A percentile compares a stretch with the other conserved stretches of the same genome.
Evolutionary conservation across 257 asterid genomes (phyloP).

Genomic region (Nemophila menziesii): DNA sequence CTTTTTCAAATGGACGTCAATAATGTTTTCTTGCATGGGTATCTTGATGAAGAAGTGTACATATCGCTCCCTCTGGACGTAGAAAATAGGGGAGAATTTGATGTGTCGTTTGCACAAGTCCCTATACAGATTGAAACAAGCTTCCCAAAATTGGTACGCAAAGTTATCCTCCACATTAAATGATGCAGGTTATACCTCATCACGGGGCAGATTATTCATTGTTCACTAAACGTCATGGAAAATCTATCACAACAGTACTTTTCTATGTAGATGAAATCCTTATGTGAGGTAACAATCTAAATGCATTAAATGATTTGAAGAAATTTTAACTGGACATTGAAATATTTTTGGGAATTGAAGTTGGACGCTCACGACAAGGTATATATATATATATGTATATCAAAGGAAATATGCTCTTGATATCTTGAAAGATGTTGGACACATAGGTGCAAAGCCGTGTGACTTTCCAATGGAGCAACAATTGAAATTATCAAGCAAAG

Average conservation of each 20-base stretch:
- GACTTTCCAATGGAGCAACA: background rate
- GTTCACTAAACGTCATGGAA: no score
- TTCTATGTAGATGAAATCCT: constrained; percentile 2
- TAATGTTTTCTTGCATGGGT: background rate
- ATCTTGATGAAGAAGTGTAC: background rate
- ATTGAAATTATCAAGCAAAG: no score
- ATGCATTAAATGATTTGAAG: background rate
- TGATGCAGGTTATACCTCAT: background rate
- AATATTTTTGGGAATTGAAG: background rate
- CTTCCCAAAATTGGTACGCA: background rate
- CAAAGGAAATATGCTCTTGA: background rate
- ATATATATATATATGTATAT: background rate
- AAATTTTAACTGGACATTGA: background rate
- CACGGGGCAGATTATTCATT: no score
- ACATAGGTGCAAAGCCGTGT: background rate
- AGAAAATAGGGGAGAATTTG: background rate
- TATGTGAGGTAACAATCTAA: background rate
- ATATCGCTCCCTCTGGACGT: background rate
- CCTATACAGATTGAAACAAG: background rate
- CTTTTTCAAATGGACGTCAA: background rate
- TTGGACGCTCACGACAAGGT: background rate
- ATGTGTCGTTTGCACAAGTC: background rate
- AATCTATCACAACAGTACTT: no score
- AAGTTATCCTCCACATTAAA: no score
- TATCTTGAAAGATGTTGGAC: background rate